Evolutionary conservation across 345 rosid species (phyloP).

Genomic region (Eucalyptus guilfoylei): DNA sequence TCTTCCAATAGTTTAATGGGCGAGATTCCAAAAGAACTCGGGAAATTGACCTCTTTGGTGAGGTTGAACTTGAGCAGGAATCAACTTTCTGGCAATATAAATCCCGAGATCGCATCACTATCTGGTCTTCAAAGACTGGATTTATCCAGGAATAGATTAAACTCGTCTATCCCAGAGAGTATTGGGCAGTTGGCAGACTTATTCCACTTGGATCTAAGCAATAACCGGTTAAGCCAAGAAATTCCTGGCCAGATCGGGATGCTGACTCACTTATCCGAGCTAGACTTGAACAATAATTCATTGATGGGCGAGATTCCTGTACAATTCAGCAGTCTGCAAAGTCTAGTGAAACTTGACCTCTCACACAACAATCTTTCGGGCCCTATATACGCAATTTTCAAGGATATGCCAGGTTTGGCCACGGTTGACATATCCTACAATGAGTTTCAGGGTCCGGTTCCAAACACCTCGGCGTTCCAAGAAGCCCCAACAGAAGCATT

Average conservation of each 20-base stretch:
- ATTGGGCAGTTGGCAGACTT: not conserved
- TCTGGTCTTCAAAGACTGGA: not conserved
- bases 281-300: not conserved
- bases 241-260: slow-evolving; percentile 8
- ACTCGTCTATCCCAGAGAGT: not conserved
- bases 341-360: slow-evolving; percentile 7
- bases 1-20: slow-evolving; percentile 18
- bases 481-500: not conserved
- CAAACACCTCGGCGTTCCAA: slow-evolving; percentile 8
- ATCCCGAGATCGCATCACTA: slow-evolving; percentile 1
- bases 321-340: not conserved
- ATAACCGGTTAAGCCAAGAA: not conserved
- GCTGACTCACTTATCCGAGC: not conserved
- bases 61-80: slow-evolving; percentile 3
- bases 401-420: not conserved
- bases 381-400: not conserved
- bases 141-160: slow-evolving; percentile 15
- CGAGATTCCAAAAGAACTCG: slow-evolving; percentile 14
- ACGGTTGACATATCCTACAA: slow-evolving; percentile 13
- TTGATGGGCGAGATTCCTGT: slow-evolving; percentile 15
- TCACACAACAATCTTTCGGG: slow-evolving; percentile 19
- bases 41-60: not conserved
- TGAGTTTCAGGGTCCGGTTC: slow-evolving; percentile 15
- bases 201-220: slow-evolving; percentile 15
- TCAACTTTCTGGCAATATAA: slow-evolving; percentile 5